Evolutionary conservation across 371 early-diverging fungal species (phyloP).

Genomic region (Basidiobolus heterosporus): DNA sequence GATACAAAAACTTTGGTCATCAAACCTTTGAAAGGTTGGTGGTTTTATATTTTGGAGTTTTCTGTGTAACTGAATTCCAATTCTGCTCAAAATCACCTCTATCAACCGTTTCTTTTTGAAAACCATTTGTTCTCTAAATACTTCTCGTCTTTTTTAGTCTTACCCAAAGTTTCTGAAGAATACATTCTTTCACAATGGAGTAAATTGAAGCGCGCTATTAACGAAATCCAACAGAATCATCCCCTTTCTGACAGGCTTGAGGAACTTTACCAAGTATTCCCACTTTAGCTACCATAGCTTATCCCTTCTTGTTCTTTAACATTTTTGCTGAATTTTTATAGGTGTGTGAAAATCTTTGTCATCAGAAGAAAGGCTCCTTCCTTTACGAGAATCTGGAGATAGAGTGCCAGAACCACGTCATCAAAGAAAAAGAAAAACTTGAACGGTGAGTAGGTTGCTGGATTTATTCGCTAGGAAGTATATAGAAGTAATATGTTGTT

Average conservation of each 20-base stretch:
- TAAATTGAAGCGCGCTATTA: conserved; percentile 48
- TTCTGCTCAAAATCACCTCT: too few relatives aligned
- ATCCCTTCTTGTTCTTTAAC: too few relatives aligned
- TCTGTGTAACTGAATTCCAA: too few relatives aligned
- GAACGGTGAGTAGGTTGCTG: conserved; percentile 10
- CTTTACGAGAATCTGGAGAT: conserved; percentile 36
- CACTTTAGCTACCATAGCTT: too few relatives aligned
- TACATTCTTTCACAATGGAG: conserved; percentile 16
- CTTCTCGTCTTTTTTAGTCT: too few relatives aligned
- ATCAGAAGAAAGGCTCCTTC: conserved; percentile 43
- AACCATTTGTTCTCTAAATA: too few relatives aligned
- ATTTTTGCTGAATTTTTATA: too few relatives aligned
- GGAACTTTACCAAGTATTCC: conserved; percentile 56
- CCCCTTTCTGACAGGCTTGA: conserved; percentile 54
- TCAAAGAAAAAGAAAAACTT: conserved; percentile 12
- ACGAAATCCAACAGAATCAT: conserved; percentile 43
- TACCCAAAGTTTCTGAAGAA: too few relatives aligned
- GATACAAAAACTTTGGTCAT: too few relatives aligned
- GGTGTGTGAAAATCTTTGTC: conserved; percentile 61
- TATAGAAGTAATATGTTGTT: conserved; percentile 3
- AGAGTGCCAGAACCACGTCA: conserved; percentile 32
- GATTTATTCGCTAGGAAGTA: background rate
- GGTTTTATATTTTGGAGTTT: too few relatives aligned
- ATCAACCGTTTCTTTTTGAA: too few relatives aligned
- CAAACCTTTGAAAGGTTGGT: too few relatives aligned